phyloP scores from a whole-genome alignment of 78 protist species.

The Diacronema lutheri region DNA sequence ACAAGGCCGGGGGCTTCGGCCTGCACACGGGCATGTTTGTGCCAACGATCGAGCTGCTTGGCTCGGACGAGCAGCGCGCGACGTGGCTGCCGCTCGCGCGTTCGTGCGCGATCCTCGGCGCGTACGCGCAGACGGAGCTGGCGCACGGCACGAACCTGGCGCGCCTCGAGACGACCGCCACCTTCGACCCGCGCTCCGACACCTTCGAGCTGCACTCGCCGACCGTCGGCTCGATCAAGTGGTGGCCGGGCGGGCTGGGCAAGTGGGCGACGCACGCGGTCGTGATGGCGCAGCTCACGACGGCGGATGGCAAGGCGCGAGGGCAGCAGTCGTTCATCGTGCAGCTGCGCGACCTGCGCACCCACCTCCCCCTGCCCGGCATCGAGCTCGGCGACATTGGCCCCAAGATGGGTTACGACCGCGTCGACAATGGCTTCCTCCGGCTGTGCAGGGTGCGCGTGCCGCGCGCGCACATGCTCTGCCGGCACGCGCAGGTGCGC shows the following conservation, averaged over 20 bases:
- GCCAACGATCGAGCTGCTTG: background rate
- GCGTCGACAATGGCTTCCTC: slow-evolving; percentile 61
- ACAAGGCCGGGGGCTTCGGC: background rate
- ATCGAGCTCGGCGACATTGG: slow-evolving; percentile 59
- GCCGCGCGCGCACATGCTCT: slow-evolving; percentile 52
- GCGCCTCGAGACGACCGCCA: background rate
- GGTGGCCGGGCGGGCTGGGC: background rate
- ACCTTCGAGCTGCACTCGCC: background rate
- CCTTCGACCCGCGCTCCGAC: background rate
- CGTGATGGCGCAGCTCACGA: slow-evolving; percentile 17
- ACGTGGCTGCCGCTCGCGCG: slow-evolving; percentile 30
- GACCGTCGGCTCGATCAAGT: background rate
- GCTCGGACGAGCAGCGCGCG: slow-evolving; percentile 30
- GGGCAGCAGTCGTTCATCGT: slow-evolving; percentile 67
- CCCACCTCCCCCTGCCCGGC: slow-evolving; percentile 39
- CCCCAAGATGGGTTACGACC: slow-evolving; percentile 38
- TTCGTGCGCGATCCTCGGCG: slow-evolving; percentile 43
- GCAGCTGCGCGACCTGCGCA: slow-evolving; percentile 30
- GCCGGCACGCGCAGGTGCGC: background rate
- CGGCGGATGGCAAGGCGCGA: slow-evolving; percentile 44
- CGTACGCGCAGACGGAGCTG: slow-evolving; percentile 55
- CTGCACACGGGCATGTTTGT: background rate
- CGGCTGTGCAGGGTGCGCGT: slow-evolving; percentile 61
- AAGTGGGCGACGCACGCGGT: background rate
- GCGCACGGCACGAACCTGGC: slow-evolving; percentile 67